These are phyloP conservation scores for Zygosaccharomyces pseudobailii DNA, from an alignment of 1,139 yeast genomes.

Conservation along the genomic window DNA sequence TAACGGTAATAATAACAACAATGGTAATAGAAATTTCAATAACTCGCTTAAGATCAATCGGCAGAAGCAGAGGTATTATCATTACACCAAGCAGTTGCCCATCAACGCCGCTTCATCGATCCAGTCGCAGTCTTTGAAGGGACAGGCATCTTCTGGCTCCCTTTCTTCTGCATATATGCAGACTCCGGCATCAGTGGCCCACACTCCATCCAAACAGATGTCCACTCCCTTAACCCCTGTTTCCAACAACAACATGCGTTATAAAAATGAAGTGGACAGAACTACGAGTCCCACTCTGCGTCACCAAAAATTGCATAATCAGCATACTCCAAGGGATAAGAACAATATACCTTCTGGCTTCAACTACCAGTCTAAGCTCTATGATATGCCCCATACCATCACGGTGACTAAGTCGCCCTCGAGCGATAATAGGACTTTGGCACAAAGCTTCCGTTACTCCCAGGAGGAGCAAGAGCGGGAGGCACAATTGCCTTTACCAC, in stretches of 20 bases:
- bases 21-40: conserved; percentile 16
- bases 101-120: conserved; percentile 12
- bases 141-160: conserved; percentile 17
- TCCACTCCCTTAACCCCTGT: conserved; percentile 20
- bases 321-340: conserved; percentile 3
- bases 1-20: conserved; percentile 1
- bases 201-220: conserved; percentile 16
- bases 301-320: conserved; percentile 5
- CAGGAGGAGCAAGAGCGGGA: conserved; percentile 1
- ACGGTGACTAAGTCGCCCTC: conserved; percentile 6
- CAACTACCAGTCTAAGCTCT: conserved; percentile 33
- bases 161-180: conserved; percentile 17
- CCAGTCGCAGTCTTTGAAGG: conserved; percentile 13
- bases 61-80: conserved; percentile 32
- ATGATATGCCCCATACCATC: conserved; percentile 30
- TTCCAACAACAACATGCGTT: conserved; percentile 5
- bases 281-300: conserved; percentile 11
- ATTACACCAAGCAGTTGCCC: conserved; percentile 29
- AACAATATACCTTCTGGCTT: conserved; percentile 20
- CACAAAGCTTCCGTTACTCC: neutral
- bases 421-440: conserved; percentile 9
- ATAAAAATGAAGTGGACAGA: conserved; percentile 4
- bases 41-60: conserved; percentile 28
- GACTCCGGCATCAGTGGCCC: conserved; percentile 24
- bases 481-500: neutral